Conservation (phyloP, 192 early-diverging fungal species). For the Funneliformis mosseae region DNA sequence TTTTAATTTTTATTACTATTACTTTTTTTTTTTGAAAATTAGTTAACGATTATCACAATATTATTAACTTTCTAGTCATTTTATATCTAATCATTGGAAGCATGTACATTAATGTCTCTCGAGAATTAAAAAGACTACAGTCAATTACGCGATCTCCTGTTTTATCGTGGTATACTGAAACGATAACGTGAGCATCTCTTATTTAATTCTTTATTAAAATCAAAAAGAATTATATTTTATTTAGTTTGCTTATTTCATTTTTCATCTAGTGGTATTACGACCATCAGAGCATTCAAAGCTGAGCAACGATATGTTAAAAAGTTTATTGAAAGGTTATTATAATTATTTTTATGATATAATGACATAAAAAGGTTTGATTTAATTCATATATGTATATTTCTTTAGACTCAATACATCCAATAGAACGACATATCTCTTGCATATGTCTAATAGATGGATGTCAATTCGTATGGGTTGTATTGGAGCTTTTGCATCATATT, state of each 20-base stretch:
- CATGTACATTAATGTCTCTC: conserved; percentile 37
- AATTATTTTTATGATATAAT: neutral
- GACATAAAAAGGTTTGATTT: neutral
- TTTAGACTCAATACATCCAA: conserved; percentile 65
- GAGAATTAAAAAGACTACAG: conserved; percentile 91
- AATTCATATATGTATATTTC: neutral
- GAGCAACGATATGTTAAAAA: conserved; percentile 66
- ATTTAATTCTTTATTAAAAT: conserved; percentile 54
- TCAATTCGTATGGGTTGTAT: conserved; percentile 77
- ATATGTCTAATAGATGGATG: conserved; percentile 87
- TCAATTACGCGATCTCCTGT: conserved; percentile 45
- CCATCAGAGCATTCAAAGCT: conserved; percentile 83
- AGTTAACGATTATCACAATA: neutral
- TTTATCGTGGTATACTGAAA: conserved; percentile 51
- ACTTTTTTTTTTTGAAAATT: neutral
- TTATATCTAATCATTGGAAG: conserved; percentile 17
- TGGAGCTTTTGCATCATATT: conserved; percentile 69
- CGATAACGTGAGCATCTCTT: conserved; percentile 34
- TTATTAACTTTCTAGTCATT: neutral
- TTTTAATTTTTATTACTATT: neutral
- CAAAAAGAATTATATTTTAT: conserved; percentile 85
- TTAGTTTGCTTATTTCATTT: conserved; percentile 69
- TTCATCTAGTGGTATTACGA: conserved; percentile 71
- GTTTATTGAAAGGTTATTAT: conserved; percentile 40
- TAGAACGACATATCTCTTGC: conserved; percentile 78